Base-by-base conservation (phyloP, 2,329 filamentous ascomycete species). In the Cercospora zeae-maydis region DNA sequence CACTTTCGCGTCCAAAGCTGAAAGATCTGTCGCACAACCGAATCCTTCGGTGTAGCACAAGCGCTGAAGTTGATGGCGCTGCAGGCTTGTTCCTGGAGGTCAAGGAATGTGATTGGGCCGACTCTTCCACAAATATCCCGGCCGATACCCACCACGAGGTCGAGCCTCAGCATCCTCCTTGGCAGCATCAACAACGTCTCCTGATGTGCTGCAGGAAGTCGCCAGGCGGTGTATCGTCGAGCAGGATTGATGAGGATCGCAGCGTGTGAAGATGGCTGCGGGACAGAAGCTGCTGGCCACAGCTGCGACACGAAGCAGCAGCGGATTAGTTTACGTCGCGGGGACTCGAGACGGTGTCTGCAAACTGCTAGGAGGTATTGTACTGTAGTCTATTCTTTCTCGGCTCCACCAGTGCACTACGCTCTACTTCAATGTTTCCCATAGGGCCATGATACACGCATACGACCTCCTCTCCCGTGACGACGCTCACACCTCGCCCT, bases 21-120 rank as follows among this genome's bases (percentile, higher is more conserved):
- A 57, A 45, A 52, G 13, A 10, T 45, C 24, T 16, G 54, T 57
- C 36, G 54, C 45, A 19, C 54, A 57, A 36, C 21, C 36, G 54
- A 57, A 57, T 57, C 54, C 54, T 57, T 57, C 24, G 34, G 36
- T 42, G 34, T 42, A 16, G 33, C 54, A 57, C 36, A 52, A 52
- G 54, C 54, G 54, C 54, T 24, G 54, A 45, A 45, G 54, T 57
- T 57, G 54, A 42, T 45, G 34, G 24, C 30, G 21, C 4, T 31
- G 21, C 19, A 53, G 24, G 49, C 24, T 53, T 57, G 54, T 57
- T 45, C 54, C 54, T 57, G 54, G 34, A 27, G 13, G 36, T 21
- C 19, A 36, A 37, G 34, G 21, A 31, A 30, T 31, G 24, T 57
- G 54, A 57, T 57, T 57, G 54, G 54, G 16, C 36, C 34, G 49